These are phyloP conservation scores for Psilocybe sp. DNA, from an alignment of 768 basidiomycete genomes.

Conservation along the genomic window DNA sequence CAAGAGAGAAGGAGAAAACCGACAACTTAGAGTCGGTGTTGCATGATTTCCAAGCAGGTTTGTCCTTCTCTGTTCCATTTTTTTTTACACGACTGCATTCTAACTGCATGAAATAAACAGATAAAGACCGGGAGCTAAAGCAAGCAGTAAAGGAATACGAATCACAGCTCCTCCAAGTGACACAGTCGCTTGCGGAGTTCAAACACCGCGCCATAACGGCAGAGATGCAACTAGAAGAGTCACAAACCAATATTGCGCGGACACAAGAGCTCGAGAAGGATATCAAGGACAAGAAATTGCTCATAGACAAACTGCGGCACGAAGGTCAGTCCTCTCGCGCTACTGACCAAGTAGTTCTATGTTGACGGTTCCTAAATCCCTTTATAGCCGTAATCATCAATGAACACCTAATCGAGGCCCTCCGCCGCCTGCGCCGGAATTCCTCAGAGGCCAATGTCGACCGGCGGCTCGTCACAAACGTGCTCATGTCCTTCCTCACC, in stretches of 20 bases:
- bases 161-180: slow-evolving; percentile 63
- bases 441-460: slow-evolving; percentile 92
- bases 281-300: slow-evolving; percentile 91
- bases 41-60: slow-evolving; percentile 93
- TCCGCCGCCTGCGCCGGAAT: slow-evolving; percentile 87
- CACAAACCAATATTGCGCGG: slow-evolving; percentile 59
- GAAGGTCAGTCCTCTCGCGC: slow-evolving; percentile 58
- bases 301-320: slow-evolving; percentile 93
- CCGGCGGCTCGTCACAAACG: slow-evolving; percentile 89
- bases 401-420: slow-evolving; percentile 95
- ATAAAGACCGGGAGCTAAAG: slow-evolving; percentile 86
- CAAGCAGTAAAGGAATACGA: slow-evolving; percentile 85
- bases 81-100: slow-evolving; percentile 1
- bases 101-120: slow-evolving; percentile 34
- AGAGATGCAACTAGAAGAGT: slow-evolving; percentile 82
- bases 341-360: neutral
- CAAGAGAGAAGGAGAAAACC: slow-evolving; percentile 69
- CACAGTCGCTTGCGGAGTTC: slow-evolving; percentile 82
- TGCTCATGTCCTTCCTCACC: slow-evolving; percentile 84
- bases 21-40: slow-evolving; percentile 88
- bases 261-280: slow-evolving; percentile 82
- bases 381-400: slow-evolving; percentile 90
- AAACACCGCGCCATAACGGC: slow-evolving; percentile 86
- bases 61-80: slow-evolving; percentile 21
- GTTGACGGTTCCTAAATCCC: slow-evolving; percentile 5